Conservation (phyloP, 1,284 basidiomycete genomes). For the Trametes sp. region DNA sequence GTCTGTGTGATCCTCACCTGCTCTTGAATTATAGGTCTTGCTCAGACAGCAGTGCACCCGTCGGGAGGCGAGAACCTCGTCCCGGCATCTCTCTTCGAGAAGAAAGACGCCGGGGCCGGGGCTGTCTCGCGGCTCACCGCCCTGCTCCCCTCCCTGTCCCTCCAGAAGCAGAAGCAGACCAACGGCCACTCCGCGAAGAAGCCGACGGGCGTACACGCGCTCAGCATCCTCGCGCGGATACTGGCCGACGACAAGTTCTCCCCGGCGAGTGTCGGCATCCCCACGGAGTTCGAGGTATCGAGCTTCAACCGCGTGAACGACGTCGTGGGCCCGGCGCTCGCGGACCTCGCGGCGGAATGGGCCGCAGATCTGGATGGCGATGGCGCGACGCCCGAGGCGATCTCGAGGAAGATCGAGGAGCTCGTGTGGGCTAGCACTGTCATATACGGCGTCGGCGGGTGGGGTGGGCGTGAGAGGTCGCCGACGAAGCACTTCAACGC, state of each 20-base stretch:
- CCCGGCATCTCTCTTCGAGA: slow-evolving; percentile 39
- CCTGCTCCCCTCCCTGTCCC: slow-evolving; percentile 23
- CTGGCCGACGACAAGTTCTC: slow-evolving; percentile 44
- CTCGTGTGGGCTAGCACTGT: slow-evolving; percentile 47
- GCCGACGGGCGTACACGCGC: slow-evolving; percentile 37
- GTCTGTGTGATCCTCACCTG: not conserved
- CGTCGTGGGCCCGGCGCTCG: slow-evolving; percentile 45
- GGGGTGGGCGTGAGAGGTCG: slow-evolving; percentile 25
- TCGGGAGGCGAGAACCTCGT: slow-evolving; percentile 34
- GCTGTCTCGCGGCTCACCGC: slow-evolving; percentile 22
- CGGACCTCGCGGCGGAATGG: slow-evolving; percentile 59
- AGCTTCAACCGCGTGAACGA: slow-evolving; percentile 40
- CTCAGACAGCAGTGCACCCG: slow-evolving; percentile 43
- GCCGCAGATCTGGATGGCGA: slow-evolving; percentile 40
- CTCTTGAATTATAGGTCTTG: slow-evolving; percentile 40
- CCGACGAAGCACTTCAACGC: slow-evolving; percentile 43
- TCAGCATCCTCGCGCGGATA: slow-evolving; percentile 48
- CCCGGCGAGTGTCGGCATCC: slow-evolving; percentile 51
- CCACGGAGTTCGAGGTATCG: slow-evolving; percentile 38
- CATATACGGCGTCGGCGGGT: slow-evolving; percentile 51
- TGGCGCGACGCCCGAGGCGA: slow-evolving; percentile 41
- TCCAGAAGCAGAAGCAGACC: slow-evolving; percentile 21
- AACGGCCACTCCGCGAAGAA: slow-evolving; percentile 28
- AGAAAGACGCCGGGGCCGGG: not conserved
- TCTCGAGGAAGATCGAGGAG: slow-evolving; percentile 53